Percentiles rank a stretch among this genome's conserved stretches.
These are phyloP conservation scores for Suhomyces choctaworum DNA, from an alignment of 1,139 yeast species.

Conservation along the genomic window DNA sequence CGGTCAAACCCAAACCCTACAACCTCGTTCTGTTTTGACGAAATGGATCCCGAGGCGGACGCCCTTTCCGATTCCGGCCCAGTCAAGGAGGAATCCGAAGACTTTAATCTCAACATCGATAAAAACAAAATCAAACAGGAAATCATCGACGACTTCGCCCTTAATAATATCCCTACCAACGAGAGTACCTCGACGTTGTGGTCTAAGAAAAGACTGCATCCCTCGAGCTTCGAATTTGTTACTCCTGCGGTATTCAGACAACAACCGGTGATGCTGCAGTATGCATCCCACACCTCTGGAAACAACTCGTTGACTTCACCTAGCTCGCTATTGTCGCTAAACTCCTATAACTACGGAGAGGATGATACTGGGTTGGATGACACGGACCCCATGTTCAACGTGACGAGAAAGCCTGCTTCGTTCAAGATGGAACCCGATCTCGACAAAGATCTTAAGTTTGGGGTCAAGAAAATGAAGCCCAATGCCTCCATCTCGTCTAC, in stretches of 20 bases:
- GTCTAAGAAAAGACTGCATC: constrained; percentile 12
- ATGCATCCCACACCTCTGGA: constrained; percentile 10
- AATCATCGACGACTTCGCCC: constrained; percentile 41
- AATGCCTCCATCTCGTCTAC: constrained; percentile 4
- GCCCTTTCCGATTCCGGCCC: no score
- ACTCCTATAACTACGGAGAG: constrained; percentile 28
- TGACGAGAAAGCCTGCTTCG: constrained; percentile 5
- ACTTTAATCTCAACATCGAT: constrained; percentile 18
- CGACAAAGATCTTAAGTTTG: constrained; percentile 17
- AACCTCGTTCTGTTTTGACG: neutral
- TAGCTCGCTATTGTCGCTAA: constrained; percentile 35
- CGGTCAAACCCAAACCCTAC: constrained; percentile 14
- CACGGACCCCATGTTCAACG: constrained; percentile 5
- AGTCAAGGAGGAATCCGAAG: constrained; percentile 1
- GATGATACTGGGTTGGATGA: constrained; percentile 15
- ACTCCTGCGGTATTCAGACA: constrained; percentile 6
- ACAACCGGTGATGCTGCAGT: constrained; percentile 8
- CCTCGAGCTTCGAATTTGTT: constrained; percentile 13
- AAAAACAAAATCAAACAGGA: constrained; percentile 41
- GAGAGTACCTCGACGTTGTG: constrained; percentile 5
- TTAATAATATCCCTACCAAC: constrained; percentile 38
- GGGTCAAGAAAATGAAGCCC: constrained; percentile 10
- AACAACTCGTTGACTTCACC: constrained; percentile 35
- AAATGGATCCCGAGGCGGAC: neutral
- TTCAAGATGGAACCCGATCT: constrained; percentile 11